Conservation (phyloP, 2,329 filamentous ascomycete genomes). For the Colletotrichum tanaceti region DNA sequence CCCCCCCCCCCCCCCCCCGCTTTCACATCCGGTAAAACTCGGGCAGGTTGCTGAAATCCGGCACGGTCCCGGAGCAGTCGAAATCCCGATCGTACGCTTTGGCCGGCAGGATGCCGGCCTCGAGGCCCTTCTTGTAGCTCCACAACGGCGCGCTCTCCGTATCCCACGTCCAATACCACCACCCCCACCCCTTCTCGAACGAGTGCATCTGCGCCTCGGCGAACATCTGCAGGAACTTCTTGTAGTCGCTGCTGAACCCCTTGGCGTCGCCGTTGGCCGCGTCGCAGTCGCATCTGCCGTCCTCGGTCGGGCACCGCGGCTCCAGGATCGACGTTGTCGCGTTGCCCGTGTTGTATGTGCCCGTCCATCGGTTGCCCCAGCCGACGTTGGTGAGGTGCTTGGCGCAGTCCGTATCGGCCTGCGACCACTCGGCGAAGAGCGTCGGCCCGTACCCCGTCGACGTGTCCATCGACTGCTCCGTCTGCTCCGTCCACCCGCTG, state of each 20-base stretch:
- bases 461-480: slow-evolving; percentile 76
- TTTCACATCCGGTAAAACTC: slow-evolving; percentile 59
- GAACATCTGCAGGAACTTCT: slow-evolving; percentile 87
- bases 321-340: slow-evolving; percentile 69
- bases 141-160: slow-evolving; percentile 89
- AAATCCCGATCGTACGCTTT: slow-evolving; percentile 80
- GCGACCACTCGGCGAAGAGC: slow-evolving; percentile 95
- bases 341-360: slow-evolving; percentile 80
- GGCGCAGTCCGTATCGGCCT: slow-evolving; percentile 96
- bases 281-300: slow-evolving; percentile 76
- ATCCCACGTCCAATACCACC: slow-evolving; percentile 99
- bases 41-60: slow-evolving; percentile 63
- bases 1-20: too few species aligned
- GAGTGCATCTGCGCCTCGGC: slow-evolving; percentile 95
- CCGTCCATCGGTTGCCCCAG: slow-evolving; percentile 90
- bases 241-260: slow-evolving; percentile 79
- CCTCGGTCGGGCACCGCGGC: slow-evolving; percentile 78
- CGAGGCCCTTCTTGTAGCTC: slow-evolving; percentile 87
- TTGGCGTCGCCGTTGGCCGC: slow-evolving; percentile 79
- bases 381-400: slow-evolving; percentile 88
- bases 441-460: slow-evolving; percentile 89
- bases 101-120: slow-evolving; percentile 80
- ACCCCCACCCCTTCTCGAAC: slow-evolving; percentile 94
- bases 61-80: slow-evolving; percentile 70
- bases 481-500: slow-evolving; percentile 85